These are phyloP conservation scores for Penicillium longicatenatum DNA, from an alignment of 495 filamentous ascomycete species.

Conservation along the genomic window DNA sequence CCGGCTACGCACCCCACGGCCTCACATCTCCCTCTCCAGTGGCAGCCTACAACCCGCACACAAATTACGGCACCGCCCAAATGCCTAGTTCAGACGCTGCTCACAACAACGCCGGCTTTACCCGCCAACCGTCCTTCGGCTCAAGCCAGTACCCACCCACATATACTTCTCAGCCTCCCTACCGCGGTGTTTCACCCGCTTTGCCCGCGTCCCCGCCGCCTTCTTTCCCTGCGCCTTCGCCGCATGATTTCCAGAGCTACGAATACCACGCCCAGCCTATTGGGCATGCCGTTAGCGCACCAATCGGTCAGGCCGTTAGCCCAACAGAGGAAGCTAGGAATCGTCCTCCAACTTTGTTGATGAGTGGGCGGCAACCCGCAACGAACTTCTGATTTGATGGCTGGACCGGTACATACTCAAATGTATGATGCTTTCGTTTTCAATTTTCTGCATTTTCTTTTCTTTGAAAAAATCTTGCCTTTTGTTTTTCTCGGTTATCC, in stretches of 20 bases:
- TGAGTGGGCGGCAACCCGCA: constrained; percentile 43
- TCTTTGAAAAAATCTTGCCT: neutral
- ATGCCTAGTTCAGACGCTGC: constrained; percentile 15
- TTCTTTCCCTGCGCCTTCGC: constrained; percentile 31
- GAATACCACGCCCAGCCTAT: constrained; percentile 5
- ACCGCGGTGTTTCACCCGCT: constrained; percentile 30
- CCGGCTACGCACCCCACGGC: constrained; percentile 18
- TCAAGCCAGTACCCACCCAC: constrained; percentile 32
- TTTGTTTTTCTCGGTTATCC: neutral
- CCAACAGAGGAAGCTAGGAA: constrained; percentile 16
- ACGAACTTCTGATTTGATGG: constrained; percentile 38
- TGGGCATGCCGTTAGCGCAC: neutral
- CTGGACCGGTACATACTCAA: constrained; percentile 15
- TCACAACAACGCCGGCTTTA: constrained; percentile 17
- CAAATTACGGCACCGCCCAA: constrained; percentile 22
- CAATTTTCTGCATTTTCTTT: constrained; percentile 8
- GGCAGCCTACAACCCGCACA: constrained; percentile 29
- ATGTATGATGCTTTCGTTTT: constrained; percentile 18
- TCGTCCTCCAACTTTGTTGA: constrained; percentile 47
- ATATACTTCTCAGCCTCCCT: constrained; percentile 29
- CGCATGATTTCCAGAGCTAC: constrained; percentile 23
- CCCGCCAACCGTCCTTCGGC: constrained; percentile 35
- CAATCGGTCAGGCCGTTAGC: neutral
- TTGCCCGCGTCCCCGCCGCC: constrained; percentile 37
- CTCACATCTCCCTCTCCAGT: constrained; percentile 23